Evolutionary conservation across 1,284 basidiomycete species (phyloP), one percentile per base, ranked within the genome.

Genomic region (Marasmius fiardii): DNA sequence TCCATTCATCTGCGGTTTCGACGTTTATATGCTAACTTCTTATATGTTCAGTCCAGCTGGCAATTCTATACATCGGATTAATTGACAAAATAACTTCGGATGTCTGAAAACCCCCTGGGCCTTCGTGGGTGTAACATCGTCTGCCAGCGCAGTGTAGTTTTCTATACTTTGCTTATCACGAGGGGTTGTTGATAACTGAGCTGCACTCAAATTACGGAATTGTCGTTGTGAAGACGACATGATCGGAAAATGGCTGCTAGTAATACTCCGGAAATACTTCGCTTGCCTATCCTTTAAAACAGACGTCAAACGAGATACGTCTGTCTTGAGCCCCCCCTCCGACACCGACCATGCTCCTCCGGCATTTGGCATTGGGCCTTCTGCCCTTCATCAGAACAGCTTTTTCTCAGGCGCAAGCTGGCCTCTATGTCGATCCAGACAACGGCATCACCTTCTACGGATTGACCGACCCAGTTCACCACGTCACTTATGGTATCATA

Each of bases 381-480:
- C 31, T 49, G 8, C 47, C 47, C 20, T 20, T 49, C 28, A 31
- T 49, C 18, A 26, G 47, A 8, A 49, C 18, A 81, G 79, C 67
- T 24, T 65, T 78, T 51, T 71, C 77, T 16, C 80, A 76, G 16
- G 11, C 11, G 65, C 64, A 52, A 23, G 70, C 67, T 33, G 61
- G 65, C 20, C 31, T 63, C 43, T 83, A 78, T 63, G 72, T 72
- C 43, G 81, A 82, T 61, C 67, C 77, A 7, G 77, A 74, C 57
- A 82, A 78, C 61, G 81, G 82, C 48, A 82, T 83, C 60, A 72
- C 74, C 34, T 83, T 84, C 67, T 76, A 72, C 60, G 81, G 81
- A 49, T 63, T 74, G 53, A 78, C 74, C 4, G 81, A 83, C 51
- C 70, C 78, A 23, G 74, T 71, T 1, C 75, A 83, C 61, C 52